These are phyloP conservation scores for Biscutella laevigata DNA, from an alignment of 441 rosid species.

Conservation along the genomic window DNA sequence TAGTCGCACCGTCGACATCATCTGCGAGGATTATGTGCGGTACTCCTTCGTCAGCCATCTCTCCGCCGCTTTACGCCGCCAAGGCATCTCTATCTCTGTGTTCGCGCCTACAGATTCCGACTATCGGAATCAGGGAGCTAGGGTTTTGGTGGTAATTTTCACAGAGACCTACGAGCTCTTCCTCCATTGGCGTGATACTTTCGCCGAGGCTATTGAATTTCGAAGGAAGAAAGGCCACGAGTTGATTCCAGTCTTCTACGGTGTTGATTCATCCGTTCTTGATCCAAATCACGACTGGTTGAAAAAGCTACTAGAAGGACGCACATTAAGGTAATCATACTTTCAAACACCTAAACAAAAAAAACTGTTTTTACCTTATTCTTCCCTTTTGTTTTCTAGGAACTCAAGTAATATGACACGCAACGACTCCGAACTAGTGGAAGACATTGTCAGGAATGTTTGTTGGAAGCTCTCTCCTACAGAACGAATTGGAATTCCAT, in stretches of 20 bases:
- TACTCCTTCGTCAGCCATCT: conserved; percentile 11
- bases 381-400: too few species aligned
- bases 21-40: background rate
- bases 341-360: too few species aligned
- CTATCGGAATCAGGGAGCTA: background rate
- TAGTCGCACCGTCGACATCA: background rate
- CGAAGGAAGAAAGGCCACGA: background rate
- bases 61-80: conserved; percentile 9
- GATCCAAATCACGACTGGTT: background rate
- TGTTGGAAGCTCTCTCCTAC: background rate
- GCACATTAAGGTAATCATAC: background rate
- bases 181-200: background rate
- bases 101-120: background rate
- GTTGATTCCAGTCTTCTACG: conserved; percentile 9
- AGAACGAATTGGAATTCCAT: conserved; percentile 16
- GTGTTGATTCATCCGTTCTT: background rate
- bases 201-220: background rate
- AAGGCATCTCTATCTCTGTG: background rate
- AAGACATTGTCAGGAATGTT: conserved; percentile 16
- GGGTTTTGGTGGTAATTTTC: background rate
- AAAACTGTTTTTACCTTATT: too few species aligned
- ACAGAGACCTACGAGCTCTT: background rate
- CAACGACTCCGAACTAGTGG: conserved; percentile 24
- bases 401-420: background rate
- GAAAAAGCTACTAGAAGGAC: background rate